A percentile compares a stretch with the other conserved stretches of the same genome.
Conservation (phyloP, 192 early-diverging fungal genomes). For the Coemansia sp. region DNA sequence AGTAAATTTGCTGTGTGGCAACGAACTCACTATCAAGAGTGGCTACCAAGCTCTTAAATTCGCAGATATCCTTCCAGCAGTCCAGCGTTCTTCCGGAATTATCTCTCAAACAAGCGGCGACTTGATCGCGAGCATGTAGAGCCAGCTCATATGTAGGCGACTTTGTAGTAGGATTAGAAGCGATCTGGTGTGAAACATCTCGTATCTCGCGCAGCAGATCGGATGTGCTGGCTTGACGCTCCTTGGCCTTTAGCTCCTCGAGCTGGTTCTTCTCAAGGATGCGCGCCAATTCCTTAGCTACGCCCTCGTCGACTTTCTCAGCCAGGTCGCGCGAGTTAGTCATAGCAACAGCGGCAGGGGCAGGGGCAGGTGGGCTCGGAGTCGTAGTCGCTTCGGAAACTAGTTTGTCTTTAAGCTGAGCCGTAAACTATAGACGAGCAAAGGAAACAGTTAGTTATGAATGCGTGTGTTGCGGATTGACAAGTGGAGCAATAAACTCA, state of each 20-base stretch:
- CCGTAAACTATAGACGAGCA: slow-evolving; percentile 35
- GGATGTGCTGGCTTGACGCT: slow-evolving; percentile 46
- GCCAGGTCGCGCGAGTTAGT: slow-evolving; percentile 23
- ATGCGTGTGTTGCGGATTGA: not conserved
- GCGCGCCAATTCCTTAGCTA: slow-evolving; percentile 50
- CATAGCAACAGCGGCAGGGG: not conserved
- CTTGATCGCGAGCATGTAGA: slow-evolving; percentile 37
- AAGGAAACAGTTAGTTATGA: not conserved
- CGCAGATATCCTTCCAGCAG: slow-evolving; percentile 53
- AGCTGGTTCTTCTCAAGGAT: slow-evolving; percentile 51
- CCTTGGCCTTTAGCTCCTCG: slow-evolving; percentile 38
- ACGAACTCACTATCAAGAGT: slow-evolving; percentile 45
- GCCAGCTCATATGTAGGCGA: slow-evolving; percentile 24
- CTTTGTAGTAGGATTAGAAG: slow-evolving; percentile 4
- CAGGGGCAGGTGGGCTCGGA: slow-evolving; percentile 4
- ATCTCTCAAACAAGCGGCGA: slow-evolving; percentile 28
- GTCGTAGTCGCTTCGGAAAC: slow-evolving; percentile 4
- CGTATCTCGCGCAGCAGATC: slow-evolving; percentile 52
- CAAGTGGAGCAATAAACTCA: slow-evolving; percentile 20
- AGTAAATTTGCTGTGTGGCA: slow-evolving; percentile 6
- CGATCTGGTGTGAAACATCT: slow-evolving; percentile 44
- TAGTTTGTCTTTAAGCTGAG: slow-evolving; percentile 41
- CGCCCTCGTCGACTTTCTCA: slow-evolving; percentile 35
- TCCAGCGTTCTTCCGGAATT: slow-evolving; percentile 45
- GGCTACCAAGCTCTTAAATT: slow-evolving; percentile 42